Percentiles rank a stretch among this genome's conserved stretches.
Conservation (phyloP, 257 asterid species). For the Solanum raphanifolium region DNA sequence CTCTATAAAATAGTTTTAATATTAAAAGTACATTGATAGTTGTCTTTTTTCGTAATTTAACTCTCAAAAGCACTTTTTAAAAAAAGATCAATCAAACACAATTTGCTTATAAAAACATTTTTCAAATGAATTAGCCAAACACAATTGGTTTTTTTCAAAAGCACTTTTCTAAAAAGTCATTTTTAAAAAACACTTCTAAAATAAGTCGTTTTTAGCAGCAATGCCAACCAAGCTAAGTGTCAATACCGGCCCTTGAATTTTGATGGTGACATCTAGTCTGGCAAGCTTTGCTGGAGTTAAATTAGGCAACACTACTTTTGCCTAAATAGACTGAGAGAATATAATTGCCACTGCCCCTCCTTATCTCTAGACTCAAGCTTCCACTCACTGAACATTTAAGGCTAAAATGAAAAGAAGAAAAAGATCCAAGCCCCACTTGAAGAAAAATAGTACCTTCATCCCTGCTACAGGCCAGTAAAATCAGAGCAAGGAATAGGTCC, state of each 20-base stretch:
- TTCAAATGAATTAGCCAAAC: too few species aligned
- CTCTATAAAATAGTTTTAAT: too few species aligned
- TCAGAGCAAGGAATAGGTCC: background rate
- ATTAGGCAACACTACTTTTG: background rate
- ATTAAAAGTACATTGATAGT: too few species aligned
- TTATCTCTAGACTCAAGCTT: background rate
- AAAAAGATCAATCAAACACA: too few species aligned
- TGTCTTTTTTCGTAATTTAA: too few species aligned
- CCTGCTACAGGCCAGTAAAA: background rate
- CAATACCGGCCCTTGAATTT: background rate
- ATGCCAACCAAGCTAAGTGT: too few species aligned
- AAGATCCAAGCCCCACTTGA: background rate
- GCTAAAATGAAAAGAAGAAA: background rate
- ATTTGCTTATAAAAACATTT: too few species aligned
- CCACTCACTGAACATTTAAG: background rate
- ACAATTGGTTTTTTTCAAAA: too few species aligned
- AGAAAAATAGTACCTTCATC: background rate
- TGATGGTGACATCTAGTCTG: background rate
- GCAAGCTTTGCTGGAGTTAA: background rate
- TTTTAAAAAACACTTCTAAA: too few species aligned
- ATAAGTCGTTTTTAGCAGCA: too few species aligned
- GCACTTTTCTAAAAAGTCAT: too few species aligned
- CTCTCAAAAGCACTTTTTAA: too few species aligned
- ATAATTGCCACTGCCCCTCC: background rate
- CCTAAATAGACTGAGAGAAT: background rate